Base-by-base conservation (phyloP, 805 yeast species). In the Candida chauliodis region DNA sequence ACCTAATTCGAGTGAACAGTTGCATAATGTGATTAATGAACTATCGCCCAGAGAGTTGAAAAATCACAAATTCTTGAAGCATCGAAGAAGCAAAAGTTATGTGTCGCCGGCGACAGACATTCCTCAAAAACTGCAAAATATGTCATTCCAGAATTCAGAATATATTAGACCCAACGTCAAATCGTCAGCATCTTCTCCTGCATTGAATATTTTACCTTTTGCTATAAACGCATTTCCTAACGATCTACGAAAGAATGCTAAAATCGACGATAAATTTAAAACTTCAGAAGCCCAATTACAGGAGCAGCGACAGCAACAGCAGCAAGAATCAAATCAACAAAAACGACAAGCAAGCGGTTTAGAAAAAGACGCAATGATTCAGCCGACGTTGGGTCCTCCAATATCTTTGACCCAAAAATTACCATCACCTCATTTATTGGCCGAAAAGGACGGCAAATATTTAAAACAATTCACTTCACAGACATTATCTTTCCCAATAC, bases 391-490 rank as follows among this genome's bases (percentile, higher is more conserved):
- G 13, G 42, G 38, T 23, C 36, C 40, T 6, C 43, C 40, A 5
- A 30, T 33, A 5, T 11, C 23, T 9, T 16, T 30, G 13, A 14
- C 29, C 17, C 22, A 26, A 17, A 35, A 16, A 18, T 23, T 15
- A 21, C 25, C 21, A 30, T 28, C 18, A 6, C 10, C 17, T 8
- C 36, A 34, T 24, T 21, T 29, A 10, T 25, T 45, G 5, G 43
- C 34, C 4, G 42, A 43, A 17, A 44, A 43, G 11, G 42, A 39
- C 5, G 29, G 30, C n/a, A 39, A 47, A n/a, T 45, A 41, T 28
- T 36, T 46, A 19, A 44, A 34, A 36, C 42, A 20, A 40, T 42
- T 38, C 8, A 22, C 37, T 16, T 42, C 46, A 14, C 37, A 34
- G 5, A 20, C 39, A 13, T 22, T 19, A n/a, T 20, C 21, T 22